Conservation (phyloP, 2,329 filamentous ascomycete species). For the Fusarium succisae region DNA sequence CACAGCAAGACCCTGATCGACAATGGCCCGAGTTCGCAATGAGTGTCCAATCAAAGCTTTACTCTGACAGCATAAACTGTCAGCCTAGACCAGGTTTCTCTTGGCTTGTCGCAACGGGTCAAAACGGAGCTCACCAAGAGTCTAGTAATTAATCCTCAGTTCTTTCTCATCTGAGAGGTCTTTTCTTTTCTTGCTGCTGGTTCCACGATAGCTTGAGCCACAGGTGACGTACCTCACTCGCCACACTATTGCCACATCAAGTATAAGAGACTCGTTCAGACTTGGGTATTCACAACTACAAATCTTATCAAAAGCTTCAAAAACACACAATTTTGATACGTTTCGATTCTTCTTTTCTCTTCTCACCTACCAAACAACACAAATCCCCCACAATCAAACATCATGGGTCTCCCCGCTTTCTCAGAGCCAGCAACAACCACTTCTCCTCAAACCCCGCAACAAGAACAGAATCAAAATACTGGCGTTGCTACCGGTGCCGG, state of each 20-base stretch:
- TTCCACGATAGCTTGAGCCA: conserved; percentile 33
- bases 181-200: neutral
- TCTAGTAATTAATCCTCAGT: neutral
- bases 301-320: neutral
- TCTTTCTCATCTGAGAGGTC: neutral
- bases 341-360: neutral
- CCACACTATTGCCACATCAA: conserved; percentile 37
- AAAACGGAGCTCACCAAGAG: neutral
- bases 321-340: neutral
- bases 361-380: neutral
- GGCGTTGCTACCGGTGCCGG: conserved; percentile 53
- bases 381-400: neutral
- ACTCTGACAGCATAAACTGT: neutral
- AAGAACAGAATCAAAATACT: conserved; percentile 21
- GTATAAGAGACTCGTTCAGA: conserved; percentile 36
- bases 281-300: neutral
- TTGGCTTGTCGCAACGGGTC: neutral
- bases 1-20: conserved; percentile 27
- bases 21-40: neutral
- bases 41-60: conserved; percentile 17
- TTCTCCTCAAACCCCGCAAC: conserved; percentile 12
- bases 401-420: conserved; percentile 45
- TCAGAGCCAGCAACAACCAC: conserved; percentile 13
- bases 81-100: neutral
- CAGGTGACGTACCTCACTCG: conserved; percentile 42